Percentiles rank a stretch among this genome's conserved stretches.
Evolutionary conservation across 192 early-diverging fungal genomes (phyloP).

Genomic region (Mortierella hygrophila): DNA sequence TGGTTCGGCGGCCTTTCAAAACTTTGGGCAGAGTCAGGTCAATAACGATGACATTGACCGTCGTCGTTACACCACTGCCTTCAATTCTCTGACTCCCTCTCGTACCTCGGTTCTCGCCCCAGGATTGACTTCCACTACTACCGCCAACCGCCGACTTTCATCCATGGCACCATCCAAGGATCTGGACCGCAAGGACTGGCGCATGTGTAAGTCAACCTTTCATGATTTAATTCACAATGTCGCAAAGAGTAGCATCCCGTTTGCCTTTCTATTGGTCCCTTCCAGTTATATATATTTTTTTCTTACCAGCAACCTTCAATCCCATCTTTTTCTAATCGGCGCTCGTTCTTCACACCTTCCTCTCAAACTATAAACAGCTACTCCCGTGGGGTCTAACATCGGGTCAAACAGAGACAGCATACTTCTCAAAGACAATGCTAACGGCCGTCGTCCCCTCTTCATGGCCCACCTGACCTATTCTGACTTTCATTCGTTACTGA

Average conservation of each 20-base stretch:
- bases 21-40: slow-evolving; percentile 38
- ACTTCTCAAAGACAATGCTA: slow-evolving; percentile 64
- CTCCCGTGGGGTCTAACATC: slow-evolving; percentile 54
- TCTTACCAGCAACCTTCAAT: not conserved
- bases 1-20: slow-evolving; percentile 38
- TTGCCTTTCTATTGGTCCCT: not conserved
- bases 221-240: not conserved
- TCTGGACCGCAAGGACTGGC: slow-evolving; percentile 48
- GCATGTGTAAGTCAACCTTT: slow-evolving; percentile 33
- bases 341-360: not conserved
- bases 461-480: slow-evolving; percentile 69
- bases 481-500: slow-evolving; percentile 64
- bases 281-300: not conserved
- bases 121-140: slow-evolving; percentile 4
- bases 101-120: slow-evolving; percentile 13
- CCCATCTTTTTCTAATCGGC: not conserved
- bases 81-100: slow-evolving; percentile 19
- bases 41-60: slow-evolving; percentile 47
- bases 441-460: slow-evolving; percentile 70
- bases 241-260: not conserved
- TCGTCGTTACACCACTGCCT: slow-evolving; percentile 46
- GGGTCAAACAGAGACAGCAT: slow-evolving; percentile 62
- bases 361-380: slow-evolving; percentile 31
- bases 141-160: slow-evolving; percentile 31
- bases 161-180: slow-evolving; percentile 26